Conservation (phyloP, 106 monocot genomes). For the Phalaenopsis aphrodite region DNA sequence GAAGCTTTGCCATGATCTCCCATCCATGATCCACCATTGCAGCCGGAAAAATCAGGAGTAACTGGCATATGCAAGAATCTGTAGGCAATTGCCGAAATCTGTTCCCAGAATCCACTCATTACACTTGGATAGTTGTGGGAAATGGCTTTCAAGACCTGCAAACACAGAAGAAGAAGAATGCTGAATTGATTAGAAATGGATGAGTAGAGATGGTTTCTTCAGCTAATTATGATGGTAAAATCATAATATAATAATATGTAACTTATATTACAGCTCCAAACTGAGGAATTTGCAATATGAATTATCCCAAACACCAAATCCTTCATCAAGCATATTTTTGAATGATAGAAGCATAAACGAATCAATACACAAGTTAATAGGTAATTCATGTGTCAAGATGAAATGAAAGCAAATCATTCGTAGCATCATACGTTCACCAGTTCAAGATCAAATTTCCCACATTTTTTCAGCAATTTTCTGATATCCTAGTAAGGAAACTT, state of each 20-base stretch:
- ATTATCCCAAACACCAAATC: neutral
- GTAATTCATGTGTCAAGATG: neutral
- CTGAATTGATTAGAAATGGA: neutral
- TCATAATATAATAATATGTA: neutral
- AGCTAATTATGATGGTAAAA: neutral
- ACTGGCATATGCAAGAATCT: constrained; percentile 19
- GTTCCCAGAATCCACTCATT: constrained; percentile 37
- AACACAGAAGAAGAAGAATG: constrained; percentile 12
- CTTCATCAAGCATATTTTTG: neutral
- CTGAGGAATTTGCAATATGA: neutral
- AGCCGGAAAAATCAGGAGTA: constrained; percentile 25
- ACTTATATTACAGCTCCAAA: neutral
- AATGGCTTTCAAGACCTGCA: constrained; percentile 54
- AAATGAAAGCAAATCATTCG: neutral
- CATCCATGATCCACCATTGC: constrained; percentile 22
- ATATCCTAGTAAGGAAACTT: neutral
- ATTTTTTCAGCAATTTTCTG: neutral
- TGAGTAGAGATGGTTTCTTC: neutral
- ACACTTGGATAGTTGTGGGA: constrained; percentile 67
- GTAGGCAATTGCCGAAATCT: constrained; percentile 36
- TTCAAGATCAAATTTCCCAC: neutral
- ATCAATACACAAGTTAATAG: neutral
- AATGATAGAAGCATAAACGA: neutral
- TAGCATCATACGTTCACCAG: neutral
- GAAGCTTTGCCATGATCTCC: constrained; percentile 31